These are phyloP conservation scores for Trichoderma atrobrunneum DNA, from an alignment of 2,329 filamentous ascomycete genomes.

Conservation along the genomic window DNA sequence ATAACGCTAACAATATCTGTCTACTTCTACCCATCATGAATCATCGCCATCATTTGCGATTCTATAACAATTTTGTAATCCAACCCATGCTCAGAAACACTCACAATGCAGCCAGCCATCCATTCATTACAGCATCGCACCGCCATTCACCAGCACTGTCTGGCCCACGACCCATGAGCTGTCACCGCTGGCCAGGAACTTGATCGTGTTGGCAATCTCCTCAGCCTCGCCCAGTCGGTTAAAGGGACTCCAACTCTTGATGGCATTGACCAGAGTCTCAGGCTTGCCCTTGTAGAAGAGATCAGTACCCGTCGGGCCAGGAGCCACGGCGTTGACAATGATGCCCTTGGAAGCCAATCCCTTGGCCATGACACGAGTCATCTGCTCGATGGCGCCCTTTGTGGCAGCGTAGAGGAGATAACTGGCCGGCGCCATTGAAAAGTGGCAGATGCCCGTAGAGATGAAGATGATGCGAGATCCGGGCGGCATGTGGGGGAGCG, in stretches of 20 bases:
- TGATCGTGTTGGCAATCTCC: slow-evolving; percentile 24
- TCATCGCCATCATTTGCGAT: not conserved
- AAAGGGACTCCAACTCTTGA: slow-evolving; percentile 29
- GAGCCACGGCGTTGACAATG: slow-evolving; percentile 42
- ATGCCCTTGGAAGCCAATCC: slow-evolving; percentile 53
- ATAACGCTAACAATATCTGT: not conserved
- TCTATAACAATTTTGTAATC: not conserved
- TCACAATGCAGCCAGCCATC: not conserved
- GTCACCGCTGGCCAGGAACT: slow-evolving; percentile 24
- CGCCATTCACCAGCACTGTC: slow-evolving; percentile 25
- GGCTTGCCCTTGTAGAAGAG: slow-evolving; percentile 52
- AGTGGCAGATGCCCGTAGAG: slow-evolving; percentile 41
- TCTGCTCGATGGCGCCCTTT: slow-evolving; percentile 60
- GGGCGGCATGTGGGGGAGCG: slow-evolving; percentile 47
- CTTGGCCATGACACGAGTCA: slow-evolving; percentile 53
- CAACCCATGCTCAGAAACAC: not conserved
- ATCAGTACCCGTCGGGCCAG: slow-evolving; percentile 52
- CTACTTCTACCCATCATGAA: not conserved
- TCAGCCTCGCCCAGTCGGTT: slow-evolving; percentile 23
- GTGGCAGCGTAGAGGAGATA: slow-evolving; percentile 54
- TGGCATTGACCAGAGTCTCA: slow-evolving; percentile 43
- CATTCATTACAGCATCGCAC: not conserved
- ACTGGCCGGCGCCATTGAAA: slow-evolving; percentile 39
- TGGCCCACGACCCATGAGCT: slow-evolving; percentile 25
- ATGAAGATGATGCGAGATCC: slow-evolving; percentile 52